Evolutionary conservation across 768 basidiomycete genomes (phyloP).

Genomic region (Mycena pura): DNA sequence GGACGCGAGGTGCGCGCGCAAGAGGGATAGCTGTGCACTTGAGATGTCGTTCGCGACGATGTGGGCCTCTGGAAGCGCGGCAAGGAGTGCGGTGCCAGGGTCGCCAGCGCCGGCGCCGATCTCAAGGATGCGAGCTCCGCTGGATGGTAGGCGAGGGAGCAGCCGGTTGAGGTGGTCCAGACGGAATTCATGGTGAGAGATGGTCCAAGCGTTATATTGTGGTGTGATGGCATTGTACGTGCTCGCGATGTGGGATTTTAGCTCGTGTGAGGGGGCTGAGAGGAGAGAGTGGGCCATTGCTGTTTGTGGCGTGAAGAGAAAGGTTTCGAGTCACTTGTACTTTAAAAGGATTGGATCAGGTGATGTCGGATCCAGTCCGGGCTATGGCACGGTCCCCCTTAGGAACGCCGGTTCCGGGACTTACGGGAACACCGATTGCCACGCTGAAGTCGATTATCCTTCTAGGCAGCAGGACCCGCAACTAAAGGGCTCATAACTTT

Average conservation of each 20-base stretch:
- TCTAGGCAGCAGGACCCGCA: too few relatives aligned
- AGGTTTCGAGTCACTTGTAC: background rate
- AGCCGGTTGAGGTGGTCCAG: slow-evolving; percentile 11
- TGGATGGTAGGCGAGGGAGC: slow-evolving; percentile 4
- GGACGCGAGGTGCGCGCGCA: slow-evolving; percentile 1
- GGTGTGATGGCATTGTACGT: slow-evolving; percentile 11
- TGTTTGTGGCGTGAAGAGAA: slow-evolving; percentile 8
- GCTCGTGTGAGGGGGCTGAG: slow-evolving; percentile 9
- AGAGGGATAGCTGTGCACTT: slow-evolving; percentile 4
- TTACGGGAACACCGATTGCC: too few relatives aligned
- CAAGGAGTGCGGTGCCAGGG: slow-evolving; percentile 8
- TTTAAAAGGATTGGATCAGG: background rate
- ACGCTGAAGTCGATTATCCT: too few relatives aligned
- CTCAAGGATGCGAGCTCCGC: slow-evolving; percentile 5
- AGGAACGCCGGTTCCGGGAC: too few relatives aligned
- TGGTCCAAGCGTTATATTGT: slow-evolving; percentile 14
- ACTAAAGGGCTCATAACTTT: too few relatives aligned
- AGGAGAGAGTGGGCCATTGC: slow-evolving; percentile 3
- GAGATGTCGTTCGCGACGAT: slow-evolving; percentile 10
- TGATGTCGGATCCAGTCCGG: background rate
- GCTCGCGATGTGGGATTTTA: slow-evolving; percentile 8
- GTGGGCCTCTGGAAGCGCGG: slow-evolving; percentile 2
- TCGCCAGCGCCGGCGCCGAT: slow-evolving; percentile 14
- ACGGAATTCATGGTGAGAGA: slow-evolving; percentile 2
- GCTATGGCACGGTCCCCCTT: too few relatives aligned